phyloP scores from a whole-genome alignment of 129 eudicot species.

The Lonicera japonica region DNA sequence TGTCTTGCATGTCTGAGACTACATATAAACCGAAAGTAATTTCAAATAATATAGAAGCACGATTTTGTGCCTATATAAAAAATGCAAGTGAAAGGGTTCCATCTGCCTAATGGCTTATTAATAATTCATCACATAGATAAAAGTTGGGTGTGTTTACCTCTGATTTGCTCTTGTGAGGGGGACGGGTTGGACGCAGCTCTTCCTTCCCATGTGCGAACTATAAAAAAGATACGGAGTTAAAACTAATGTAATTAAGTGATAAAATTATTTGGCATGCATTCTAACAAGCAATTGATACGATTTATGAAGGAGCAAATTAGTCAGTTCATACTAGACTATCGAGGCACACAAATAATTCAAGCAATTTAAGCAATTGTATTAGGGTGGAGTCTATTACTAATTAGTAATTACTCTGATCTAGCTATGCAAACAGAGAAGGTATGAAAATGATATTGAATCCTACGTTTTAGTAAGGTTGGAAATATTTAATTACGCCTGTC shows the following conservation, averaged over 20 bases:
- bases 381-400: background rate
- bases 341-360: background rate
- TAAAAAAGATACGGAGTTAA: background rate
- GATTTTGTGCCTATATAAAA: background rate
- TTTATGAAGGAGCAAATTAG: background rate
- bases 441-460: background rate
- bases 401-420: background rate
- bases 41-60: background rate
- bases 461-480: background rate
- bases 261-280: background rate
- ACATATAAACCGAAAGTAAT: background rate
- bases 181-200: constrained; percentile 27
- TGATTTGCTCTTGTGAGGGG: constrained; percentile 23
- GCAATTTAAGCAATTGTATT: background rate
- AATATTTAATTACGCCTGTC: too few species aligned
- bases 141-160: constrained; percentile 22
- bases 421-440: background rate
- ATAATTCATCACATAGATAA: too few species aligned
- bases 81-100: background rate
- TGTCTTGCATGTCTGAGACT: constrained; percentile 23
- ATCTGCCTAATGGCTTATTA: too few species aligned
- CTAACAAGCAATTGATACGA: background rate
- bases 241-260: background rate
- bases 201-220: constrained; percentile 43
- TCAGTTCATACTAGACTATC: background rate